These are phyloP conservation scores for Hirsutella thompsonii DNA, from an alignment of 2,329 filamentous ascomycete species.

Conservation along the genomic window DNA sequence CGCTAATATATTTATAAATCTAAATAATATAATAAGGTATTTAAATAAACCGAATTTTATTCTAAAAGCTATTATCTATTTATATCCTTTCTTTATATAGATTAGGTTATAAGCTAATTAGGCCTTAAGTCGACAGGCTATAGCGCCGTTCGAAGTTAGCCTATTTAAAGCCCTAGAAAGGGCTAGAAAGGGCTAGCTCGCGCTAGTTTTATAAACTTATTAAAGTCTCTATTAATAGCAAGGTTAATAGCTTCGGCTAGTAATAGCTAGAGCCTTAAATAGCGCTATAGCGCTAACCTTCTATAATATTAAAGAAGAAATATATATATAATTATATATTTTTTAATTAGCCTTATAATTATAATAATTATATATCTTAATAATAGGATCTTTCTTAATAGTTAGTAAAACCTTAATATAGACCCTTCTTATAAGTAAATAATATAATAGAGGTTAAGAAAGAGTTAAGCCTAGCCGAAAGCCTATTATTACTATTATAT, in stretches of 20 bases:
- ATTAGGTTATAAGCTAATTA: not conserved
- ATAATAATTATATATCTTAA: no score
- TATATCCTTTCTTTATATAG: conserved; percentile 9
- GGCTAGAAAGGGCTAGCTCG: no score
- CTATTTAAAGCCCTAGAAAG: no score
- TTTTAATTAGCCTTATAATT: not conserved
- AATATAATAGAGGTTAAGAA: not conserved
- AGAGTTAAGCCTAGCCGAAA: no score
- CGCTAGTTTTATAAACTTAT: no score
- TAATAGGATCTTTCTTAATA: not conserved
- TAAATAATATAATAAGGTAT: conserved; percentile 18
- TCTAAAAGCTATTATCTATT: conserved; percentile 21
- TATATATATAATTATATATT: not conserved
- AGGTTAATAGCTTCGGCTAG: conserved; percentile 5
- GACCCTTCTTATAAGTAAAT: not conserved
- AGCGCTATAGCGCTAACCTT: not conserved
- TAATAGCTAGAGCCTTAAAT: no score
- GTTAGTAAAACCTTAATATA: not conserved
- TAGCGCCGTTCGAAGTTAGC: conserved; percentile 12
- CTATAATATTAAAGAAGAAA: not conserved
- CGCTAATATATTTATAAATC: conserved; percentile 8
- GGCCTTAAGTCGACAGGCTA: not conserved
- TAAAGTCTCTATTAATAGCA: no score
- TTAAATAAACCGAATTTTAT: conserved; percentile 19
- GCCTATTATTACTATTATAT: no score